A percentile compares a stretch with the other conserved stretches of the same genome.
Evolutionary conservation across 1,284 basidiomycete species (phyloP).

Genomic region (Leucoagaricus sp.): DNA sequence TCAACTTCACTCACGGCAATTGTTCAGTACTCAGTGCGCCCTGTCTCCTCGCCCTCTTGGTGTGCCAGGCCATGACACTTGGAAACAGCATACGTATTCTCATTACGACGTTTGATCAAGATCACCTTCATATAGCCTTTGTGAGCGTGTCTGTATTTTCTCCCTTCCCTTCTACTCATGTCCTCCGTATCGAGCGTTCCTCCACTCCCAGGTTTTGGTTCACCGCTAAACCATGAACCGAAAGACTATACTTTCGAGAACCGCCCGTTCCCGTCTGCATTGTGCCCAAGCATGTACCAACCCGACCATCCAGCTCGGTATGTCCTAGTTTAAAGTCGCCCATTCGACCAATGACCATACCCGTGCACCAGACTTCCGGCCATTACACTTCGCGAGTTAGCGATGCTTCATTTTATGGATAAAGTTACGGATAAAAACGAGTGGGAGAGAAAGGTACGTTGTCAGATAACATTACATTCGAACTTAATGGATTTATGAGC

Average conservation of each 20-base stretch:
- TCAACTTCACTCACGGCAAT: too few species aligned
- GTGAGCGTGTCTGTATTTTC: neutral
- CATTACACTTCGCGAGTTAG: conserved; percentile 26
- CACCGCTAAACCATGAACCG: conserved; percentile 2
- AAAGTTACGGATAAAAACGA: conserved; percentile 27
- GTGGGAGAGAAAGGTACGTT: conserved; percentile 25
- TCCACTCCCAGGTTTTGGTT: conserved; percentile 12
- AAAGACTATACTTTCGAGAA: neutral
- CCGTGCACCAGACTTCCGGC: conserved; percentile 16
- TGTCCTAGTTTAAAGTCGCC: neutral
- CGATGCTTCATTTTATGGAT: conserved; percentile 30
- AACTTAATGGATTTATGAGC: neutral
- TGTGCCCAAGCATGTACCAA: neutral
- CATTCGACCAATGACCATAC: neutral
- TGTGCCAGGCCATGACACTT: too few species aligned
- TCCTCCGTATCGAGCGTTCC: neutral
- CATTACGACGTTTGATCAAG: neutral
- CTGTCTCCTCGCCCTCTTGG: too few species aligned
- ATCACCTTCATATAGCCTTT: neutral
- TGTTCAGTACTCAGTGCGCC: too few species aligned
- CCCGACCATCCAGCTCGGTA: neutral
- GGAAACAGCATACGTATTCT: too few species aligned
- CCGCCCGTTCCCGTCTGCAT: neutral
- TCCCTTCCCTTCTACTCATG: neutral
- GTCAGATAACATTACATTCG: neutral